These are phyloP conservation scores for Pseudogymnoascus pannorum DNA, from an alignment of 2,329 filamentous ascomycete species.

Conservation along the genomic window DNA sequence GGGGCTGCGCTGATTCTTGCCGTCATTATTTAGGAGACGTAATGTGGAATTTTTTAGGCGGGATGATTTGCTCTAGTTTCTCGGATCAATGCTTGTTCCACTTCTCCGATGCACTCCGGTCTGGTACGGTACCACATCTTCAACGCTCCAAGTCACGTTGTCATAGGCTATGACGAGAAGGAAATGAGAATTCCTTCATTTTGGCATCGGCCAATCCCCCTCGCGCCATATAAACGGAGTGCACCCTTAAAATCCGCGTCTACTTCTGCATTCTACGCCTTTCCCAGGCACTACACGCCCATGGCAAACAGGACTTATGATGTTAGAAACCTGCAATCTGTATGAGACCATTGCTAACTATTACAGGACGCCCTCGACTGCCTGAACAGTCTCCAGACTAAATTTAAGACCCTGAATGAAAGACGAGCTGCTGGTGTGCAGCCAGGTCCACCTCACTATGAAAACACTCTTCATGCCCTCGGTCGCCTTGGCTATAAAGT, in stretches of 20 bases:
- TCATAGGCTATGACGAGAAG: neutral
- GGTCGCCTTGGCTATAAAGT: neutral
- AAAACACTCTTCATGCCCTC: neutral
- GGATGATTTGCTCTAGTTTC: neutral
- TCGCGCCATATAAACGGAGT: neutral
- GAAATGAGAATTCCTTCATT: conserved; percentile 1
- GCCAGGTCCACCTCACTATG: conserved; percentile 4
- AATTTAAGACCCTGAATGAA: conserved; percentile 72
- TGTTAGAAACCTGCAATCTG: neutral
- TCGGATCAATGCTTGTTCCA: neutral
- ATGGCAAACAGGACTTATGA: conserved; percentile 3
- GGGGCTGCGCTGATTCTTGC: neutral
- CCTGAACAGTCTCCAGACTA: conserved; percentile 86
- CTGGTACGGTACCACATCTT: neutral
- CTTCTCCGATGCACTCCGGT: neutral
- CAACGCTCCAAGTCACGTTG: neutral
- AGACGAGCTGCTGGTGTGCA: conserved; percentile 63
- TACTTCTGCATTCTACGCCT: neutral
- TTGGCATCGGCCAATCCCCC: neutral
- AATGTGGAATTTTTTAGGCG: neutral
- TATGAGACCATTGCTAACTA: neutral
- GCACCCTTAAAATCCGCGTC: neutral
- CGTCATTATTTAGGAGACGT: neutral
- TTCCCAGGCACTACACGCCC: neutral
- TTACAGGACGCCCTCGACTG: conserved; percentile 72